Evolutionary conservation across 768 basidiomycete species (phyloP), one percentile per base, ranked within the genome.

Genomic region (Termitomyces titanicus): DNA sequence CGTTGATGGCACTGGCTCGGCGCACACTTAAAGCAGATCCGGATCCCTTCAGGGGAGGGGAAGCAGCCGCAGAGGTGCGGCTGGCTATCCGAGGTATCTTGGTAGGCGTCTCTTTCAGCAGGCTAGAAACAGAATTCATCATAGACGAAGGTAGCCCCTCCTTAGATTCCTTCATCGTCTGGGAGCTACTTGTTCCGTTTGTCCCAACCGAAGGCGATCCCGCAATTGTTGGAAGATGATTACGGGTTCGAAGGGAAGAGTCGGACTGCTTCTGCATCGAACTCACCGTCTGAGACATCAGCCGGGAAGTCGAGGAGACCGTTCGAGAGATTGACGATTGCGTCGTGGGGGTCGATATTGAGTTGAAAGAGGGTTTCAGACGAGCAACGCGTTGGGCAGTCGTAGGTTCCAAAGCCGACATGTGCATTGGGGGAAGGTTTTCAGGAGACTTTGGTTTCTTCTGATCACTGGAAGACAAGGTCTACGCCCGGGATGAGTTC

Each of bases 31-130:
- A 68, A 17, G 77, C 74, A 17, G 76, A 74, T 15, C 69, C 64
- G 17, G 82, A 77, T n/a, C 76, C 74, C 61, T 85, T 85, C 52
- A 83, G 68, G 40, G 87, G 80, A 13, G 92, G 92, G 7, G 91
- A 91, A 45, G 82, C 79, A 50, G 79, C 80, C 10, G 88, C 83
- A 5, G 92, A 89, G 2, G 87, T 85, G 33, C 88, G 82, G 64
- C 90, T 90, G n/a, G 91, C 88, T 38, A 95, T 94, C 24, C 92
- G 89, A 45, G 92, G 92, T 63, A 94, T 95, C 74, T 93, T 94
- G 18, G 92, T 95, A 3, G 92, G 92, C 0, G 93, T 93, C 66
- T 92, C 92, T 70, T 93, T 93, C 5, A 81, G 68, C 53, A 85
- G 70, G 10, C 75, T 72, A 27, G 79, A 74, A 3, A 75, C 63